phyloP scores from a whole-genome alignment of 352 stramenopile species.

The Pythium dissimile region DNA sequence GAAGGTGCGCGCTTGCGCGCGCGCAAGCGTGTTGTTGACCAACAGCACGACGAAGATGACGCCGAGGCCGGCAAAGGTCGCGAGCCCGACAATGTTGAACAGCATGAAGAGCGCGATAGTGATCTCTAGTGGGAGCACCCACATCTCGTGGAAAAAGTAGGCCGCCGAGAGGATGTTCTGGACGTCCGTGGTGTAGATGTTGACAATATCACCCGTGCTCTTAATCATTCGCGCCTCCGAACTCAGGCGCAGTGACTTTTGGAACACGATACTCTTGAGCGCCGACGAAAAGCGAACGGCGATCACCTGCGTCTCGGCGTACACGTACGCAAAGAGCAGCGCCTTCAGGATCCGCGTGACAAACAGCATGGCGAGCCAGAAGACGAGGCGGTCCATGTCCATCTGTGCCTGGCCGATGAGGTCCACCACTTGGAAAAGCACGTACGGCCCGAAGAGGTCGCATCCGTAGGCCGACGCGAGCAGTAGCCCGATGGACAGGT shows the following conservation, averaged over 20 bases:
- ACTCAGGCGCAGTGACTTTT: constrained; percentile 59
- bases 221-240: constrained; percentile 27
- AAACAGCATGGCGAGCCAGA: constrained; percentile 65
- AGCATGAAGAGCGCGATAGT: constrained; percentile 45
- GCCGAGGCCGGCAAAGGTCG: constrained; percentile 37
- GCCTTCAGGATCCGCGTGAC: constrained; percentile 57
- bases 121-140: constrained; percentile 54
- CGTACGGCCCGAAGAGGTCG: constrained; percentile 55
- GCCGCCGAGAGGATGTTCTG: constrained; percentile 51
- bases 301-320: constrained; percentile 55
- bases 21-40: constrained; percentile 41
- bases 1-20: constrained; percentile 30
- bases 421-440: constrained; percentile 57
- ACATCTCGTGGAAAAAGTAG: constrained; percentile 74
- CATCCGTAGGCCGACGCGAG: constrained; percentile 41
- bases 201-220: constrained; percentile 42
- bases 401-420: constrained; percentile 36
- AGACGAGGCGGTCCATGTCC: constrained; percentile 29
- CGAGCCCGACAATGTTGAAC: constrained; percentile 44
- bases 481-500: constrained; percentile 39
- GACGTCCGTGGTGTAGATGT: constrained; percentile 63
- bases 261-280: constrained; percentile 72
- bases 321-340: constrained; percentile 59
- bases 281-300: constrained; percentile 59
- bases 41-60: constrained; percentile 38